Base-by-base conservation (phyloP, 2,329 filamentous ascomycete genomes). In the Chaetothyriales sp. region DNA sequence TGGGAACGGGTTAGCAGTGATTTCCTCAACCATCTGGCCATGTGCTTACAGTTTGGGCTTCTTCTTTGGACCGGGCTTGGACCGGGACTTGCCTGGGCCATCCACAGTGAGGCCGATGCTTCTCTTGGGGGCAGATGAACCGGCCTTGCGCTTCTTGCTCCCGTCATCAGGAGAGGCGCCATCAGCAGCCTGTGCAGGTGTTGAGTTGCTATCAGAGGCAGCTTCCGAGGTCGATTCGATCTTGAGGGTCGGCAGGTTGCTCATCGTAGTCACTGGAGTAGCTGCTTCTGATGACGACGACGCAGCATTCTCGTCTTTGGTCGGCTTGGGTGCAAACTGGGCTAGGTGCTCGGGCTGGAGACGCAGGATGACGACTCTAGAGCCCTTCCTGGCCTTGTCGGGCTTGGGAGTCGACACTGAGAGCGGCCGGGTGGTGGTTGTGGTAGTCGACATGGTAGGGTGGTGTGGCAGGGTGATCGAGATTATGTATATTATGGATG, bases 11-110 rank as follows among this genome's bases (percentile, higher is more conserved):
- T 49, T 57, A 51, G 51, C 51, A 32, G 26, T 26, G 12, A 26
- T 36, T 5, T 49, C 42, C 36, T 42, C 44, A 49, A 49, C 49
- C 43, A 53, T 39, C 45, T 48, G 26, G 19, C 43, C 28, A 25
- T 18, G 26, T 28, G 83, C 88, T 71, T 83, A 95, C 90, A 95
- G 70, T 75, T 84, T 82, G 58, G 85, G 82, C 73, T 93, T 95
- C 79, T 95, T 95, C 78, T 95, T 96, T 0, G 90, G 90, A 5
- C 90, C 90, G 5, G 92, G 90, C 72, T 94, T 93, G 64, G 84
- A 84, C 64, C 86, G 75, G 50, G 81, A 74, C 67, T 85, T 88
- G n/a, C 81, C 73, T 22, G 71, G 63, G 32, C 72, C 74, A 56
- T 89, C 85, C 62, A 70, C 68, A 62, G 53, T 55, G 49, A 69